Evolutionary conservation across 352 stramenopile genomes (phyloP), one percentile per base, ranked within the genome.

Genomic region (Phytopythium kandeliae): DNA sequence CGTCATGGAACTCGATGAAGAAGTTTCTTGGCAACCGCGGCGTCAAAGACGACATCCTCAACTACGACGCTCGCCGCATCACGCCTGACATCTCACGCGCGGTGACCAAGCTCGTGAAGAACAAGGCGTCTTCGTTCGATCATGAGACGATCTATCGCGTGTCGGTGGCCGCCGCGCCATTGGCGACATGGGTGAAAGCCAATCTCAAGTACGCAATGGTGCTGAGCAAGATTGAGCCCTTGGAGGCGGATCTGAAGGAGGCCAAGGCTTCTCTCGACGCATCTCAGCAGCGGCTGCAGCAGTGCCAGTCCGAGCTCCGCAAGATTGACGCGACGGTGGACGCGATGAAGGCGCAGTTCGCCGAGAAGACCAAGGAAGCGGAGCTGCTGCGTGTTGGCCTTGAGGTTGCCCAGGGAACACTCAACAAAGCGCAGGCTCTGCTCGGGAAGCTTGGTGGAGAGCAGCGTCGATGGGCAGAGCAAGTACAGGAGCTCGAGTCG

Each of bases 1-100:
- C 90, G 16, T 97, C 88, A 1, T 98, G 95, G 95, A 91, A 96
- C 52, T 96, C 82, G 13, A 98, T 98, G 92, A 98, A 98, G 58
- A 97, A 97, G 58, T 98, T 98, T 55, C 59, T 98, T 1, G 89
- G 92, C 3, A 97, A 98, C 48, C 84, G 93, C 24, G 92, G 91
- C 2, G 92, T 98, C 5, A 98, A 98, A 54, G 95, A 98, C 38
- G 89, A 98, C 30, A 98, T 98, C 52, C 69, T 98, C 6, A 98
- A 98, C 66, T 98, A 96, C 47, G 94, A 98, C 41, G 88, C 92
- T 4, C 84, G 89, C 26, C 71, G 81, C 0, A 98, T 98, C 57
- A 95, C 83, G 2, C 69, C 78, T 0, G 89, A 97, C 15, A 94
- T 98, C 22, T 87, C 82, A 15, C 93, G 94, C 30, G 67, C 94